Evolutionary conservation across 768 basidiomycete species (phyloP).

Genomic region (Lentinula guzmanii): DNA sequence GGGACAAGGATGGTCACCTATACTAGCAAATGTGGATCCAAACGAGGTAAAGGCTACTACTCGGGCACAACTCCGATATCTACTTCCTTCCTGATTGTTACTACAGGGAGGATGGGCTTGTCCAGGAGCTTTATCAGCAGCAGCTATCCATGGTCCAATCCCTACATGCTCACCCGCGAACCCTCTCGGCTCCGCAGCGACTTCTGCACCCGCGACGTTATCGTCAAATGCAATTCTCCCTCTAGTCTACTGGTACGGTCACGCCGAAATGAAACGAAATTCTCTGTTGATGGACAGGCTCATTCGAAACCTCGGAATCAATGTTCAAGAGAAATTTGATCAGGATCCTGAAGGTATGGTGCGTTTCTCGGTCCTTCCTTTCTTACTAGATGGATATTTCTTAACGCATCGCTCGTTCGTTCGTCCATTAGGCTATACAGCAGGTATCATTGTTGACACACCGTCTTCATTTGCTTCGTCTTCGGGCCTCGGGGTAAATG

Average conservation of each 20-base stretch:
- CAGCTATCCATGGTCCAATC: conserved; percentile 58
- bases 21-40: conserved; percentile 79
- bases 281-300: conserved; percentile 73
- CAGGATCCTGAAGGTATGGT: conserved; percentile 59
- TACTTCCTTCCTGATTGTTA: neutral
- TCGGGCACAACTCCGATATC: neutral
- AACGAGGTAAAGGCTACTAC: conserved; percentile 52
- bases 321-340: conserved; percentile 61
- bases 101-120: conserved; percentile 74
- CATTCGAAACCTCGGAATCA: conserved; percentile 70
- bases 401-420: neutral
- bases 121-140: conserved; percentile 76
- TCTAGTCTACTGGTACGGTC: conserved; percentile 79
- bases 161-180: conserved; percentile 75
- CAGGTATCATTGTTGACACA: conserved; percentile 85
- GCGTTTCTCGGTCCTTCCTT: neutral
- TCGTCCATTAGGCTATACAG: conserved; percentile 47
- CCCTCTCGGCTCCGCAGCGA: conserved; percentile 71
- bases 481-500: conserved; percentile 46
- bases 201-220: conserved; percentile 71
- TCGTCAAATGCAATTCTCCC: conserved; percentile 75
- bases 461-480: conserved; percentile 58
- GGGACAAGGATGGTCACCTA: conserved; percentile 73
- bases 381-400: neutral
- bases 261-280: conserved; percentile 66